Evolutionary conservation across 495 filamentous ascomycete species (phyloP).

Genomic region (Penicillium desertorum): DNA sequence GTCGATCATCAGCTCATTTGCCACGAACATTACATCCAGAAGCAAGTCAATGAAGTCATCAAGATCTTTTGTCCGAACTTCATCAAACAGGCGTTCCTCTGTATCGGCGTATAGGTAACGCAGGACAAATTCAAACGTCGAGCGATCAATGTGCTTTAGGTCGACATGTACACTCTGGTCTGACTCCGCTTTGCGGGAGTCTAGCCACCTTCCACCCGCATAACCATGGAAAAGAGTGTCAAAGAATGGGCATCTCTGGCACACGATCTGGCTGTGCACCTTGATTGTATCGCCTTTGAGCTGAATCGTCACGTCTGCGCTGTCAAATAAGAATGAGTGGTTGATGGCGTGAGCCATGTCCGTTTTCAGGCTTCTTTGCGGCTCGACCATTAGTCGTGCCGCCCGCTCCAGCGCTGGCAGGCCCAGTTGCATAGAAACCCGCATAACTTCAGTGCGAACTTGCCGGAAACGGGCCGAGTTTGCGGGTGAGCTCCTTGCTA

Average conservation of each 20-base stretch:
- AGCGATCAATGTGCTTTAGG: slow-evolving; percentile 71
- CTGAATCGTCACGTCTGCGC: slow-evolving; percentile 74
- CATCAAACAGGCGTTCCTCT: slow-evolving; percentile 78
- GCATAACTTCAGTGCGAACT: slow-evolving; percentile 80
- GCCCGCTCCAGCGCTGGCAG: slow-evolving; percentile 69
- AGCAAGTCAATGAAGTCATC: slow-evolving; percentile 84
- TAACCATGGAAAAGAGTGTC: slow-evolving; percentile 83
- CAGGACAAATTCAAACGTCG: slow-evolving; percentile 75
- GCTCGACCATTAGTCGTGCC: slow-evolving; percentile 67
- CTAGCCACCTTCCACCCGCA: slow-evolving; percentile 79
- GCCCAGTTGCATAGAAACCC: slow-evolving; percentile 63
- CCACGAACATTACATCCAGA: slow-evolving; percentile 87
- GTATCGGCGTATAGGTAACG: slow-evolving; percentile 81
- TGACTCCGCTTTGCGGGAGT: slow-evolving; percentile 56
- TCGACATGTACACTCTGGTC: slow-evolving; percentile 69
- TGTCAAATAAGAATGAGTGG: slow-evolving; percentile 67
- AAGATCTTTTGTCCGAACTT: slow-evolving; percentile 64
- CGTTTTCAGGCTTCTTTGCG: slow-evolving; percentile 58
- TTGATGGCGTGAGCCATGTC: slow-evolving; percentile 68
- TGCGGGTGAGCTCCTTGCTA: slow-evolving; percentile 58
- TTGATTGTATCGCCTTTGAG: slow-evolving; percentile 63
- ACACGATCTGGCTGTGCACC: slow-evolving; percentile 75
- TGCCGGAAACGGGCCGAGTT: slow-evolving; percentile 71
- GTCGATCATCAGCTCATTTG: slow-evolving; percentile 95
- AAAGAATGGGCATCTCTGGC: slow-evolving; percentile 90